These are phyloP conservation scores for Globisporangium carolinianum DNA, from an alignment of 352 stramenopile genomes.

Conservation along the genomic window DNA sequence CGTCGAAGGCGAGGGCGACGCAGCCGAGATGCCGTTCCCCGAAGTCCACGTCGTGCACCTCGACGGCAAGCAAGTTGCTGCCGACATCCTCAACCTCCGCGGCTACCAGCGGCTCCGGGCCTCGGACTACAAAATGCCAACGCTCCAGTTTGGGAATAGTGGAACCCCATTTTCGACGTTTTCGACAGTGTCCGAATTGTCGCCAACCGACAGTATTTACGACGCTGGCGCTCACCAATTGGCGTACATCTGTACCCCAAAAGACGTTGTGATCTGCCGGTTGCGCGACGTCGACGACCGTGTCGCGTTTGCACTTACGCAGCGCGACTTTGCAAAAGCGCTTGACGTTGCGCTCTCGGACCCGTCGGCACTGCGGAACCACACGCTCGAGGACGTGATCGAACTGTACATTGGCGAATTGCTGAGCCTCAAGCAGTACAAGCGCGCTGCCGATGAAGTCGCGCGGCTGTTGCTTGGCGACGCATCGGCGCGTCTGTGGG, in stretches of 20 bases:
- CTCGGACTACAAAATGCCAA: conserved; percentile 79
- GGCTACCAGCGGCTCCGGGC: conserved; percentile 69
- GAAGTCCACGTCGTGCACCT: conserved; percentile 86
- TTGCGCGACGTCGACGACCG: conserved; percentile 73
- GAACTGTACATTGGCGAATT: conserved; percentile 74
- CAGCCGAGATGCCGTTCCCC: conserved; percentile 65
- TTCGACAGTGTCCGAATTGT: no score
- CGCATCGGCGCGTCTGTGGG: conserved; percentile 62
- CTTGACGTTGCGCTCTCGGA: conserved; percentile 62
- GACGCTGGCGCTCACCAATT: conserved; percentile 60
- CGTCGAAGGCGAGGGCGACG: conserved; percentile 67
- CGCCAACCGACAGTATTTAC: conserved; percentile 27
- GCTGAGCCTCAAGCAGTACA: conserved; percentile 65
- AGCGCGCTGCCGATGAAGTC: conserved; percentile 67
- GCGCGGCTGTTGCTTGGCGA: conserved; percentile 62
- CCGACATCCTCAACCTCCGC: conserved; percentile 67
- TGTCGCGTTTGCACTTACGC: conserved; percentile 56
- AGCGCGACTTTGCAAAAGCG: conserved; percentile 53
- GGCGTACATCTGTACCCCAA: conserved; percentile 75
- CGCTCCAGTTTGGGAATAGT: conserved; percentile 44
- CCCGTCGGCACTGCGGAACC: conserved; percentile 38
- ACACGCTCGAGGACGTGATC: conserved; percentile 57
- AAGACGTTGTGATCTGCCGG: conserved; percentile 82
- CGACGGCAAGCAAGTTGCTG: conserved; percentile 81
- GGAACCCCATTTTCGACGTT: conserved; percentile 20